Percentiles rank a stretch among this genome's conserved stretches.
Evolutionary conservation across 805 yeast species (phyloP).

Genomic region (Starmerella lactis-condensi): DNA sequence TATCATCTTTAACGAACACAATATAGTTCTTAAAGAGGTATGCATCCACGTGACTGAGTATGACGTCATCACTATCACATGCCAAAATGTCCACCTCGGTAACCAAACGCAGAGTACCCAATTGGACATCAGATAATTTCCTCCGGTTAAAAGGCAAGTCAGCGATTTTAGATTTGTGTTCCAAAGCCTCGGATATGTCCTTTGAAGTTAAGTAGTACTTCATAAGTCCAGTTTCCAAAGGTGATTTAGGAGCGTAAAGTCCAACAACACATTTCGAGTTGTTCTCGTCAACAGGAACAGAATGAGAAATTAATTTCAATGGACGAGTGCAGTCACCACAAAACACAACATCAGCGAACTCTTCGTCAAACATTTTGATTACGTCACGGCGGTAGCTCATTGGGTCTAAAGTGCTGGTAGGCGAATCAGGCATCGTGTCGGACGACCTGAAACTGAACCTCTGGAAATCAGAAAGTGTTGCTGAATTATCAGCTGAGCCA

Average conservation of each 20-base stretch:
- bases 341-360: neutral
- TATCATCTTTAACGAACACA: slow-evolving; percentile 1
- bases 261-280: neutral
- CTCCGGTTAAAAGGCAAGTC: neutral
- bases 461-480: too few relatives aligned
- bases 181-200: slow-evolving; percentile 3
- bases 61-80: too few relatives aligned
- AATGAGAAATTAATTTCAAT: neutral
- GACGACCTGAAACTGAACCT: too few relatives aligned
- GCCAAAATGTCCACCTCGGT: too few relatives aligned
- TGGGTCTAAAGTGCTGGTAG: too few relatives aligned
- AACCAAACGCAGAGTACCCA: slow-evolving; percentile 6
- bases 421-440: too few relatives aligned
- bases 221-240: neutral
- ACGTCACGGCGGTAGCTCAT: neutral
- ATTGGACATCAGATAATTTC: neutral
- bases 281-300: neutral
- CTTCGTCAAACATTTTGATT: neutral
- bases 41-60: slow-evolving; percentile 1
- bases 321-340: neutral
- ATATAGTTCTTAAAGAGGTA: slow-evolving; percentile 4
- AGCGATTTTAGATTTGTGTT: neutral
- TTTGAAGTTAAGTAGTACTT: slow-evolving; percentile 5
- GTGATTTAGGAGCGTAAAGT: neutral
- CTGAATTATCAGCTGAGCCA: neutral